Evolutionary conservation across 1,139 yeast species (phyloP).

Genomic region (Hanseniaspora uvarum): DNA sequence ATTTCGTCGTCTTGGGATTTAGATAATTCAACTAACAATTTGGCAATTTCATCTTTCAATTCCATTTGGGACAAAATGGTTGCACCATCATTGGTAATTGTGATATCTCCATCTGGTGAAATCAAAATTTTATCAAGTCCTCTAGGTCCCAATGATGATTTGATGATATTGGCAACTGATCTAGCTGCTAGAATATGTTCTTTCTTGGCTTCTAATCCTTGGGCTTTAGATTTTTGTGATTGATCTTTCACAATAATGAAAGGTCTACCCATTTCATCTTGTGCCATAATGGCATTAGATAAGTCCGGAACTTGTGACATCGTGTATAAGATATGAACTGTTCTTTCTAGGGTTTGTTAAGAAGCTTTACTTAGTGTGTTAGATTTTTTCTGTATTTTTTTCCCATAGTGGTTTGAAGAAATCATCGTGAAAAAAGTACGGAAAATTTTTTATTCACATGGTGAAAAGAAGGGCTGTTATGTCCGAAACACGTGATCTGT

Average conservation of each 20-base stretch:
- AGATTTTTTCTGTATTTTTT: neutral
- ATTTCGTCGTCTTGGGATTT: conserved; percentile 97
- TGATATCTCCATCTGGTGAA: conserved; percentile 91
- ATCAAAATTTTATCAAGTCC: conserved; percentile 95
- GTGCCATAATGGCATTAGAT: conserved; percentile 96
- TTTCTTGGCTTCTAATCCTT: conserved; percentile 91
- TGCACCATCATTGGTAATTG: conserved; percentile 97
- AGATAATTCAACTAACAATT: conserved; percentile 83
- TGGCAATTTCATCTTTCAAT: conserved; percentile 90
- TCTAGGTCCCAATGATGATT: conserved; percentile 90
- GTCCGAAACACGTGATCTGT: neutral
- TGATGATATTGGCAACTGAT: conserved; percentile 84
- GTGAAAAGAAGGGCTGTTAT: neutral
- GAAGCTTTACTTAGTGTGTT: neutral
- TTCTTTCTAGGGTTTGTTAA: neutral
- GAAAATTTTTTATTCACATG: neutral
- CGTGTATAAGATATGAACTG: neutral
- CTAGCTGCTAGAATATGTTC: conserved; percentile 93
- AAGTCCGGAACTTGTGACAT: conserved; percentile 63
- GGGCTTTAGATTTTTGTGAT: conserved; percentile 83
- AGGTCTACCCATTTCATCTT: conserved; percentile 98
- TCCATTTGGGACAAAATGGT: conserved; percentile 95
- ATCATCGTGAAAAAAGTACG: neutral
- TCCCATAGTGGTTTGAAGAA: neutral
- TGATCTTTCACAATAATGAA: conserved; percentile 95